Percentiles rank a stretch among this genome's conserved stretches.
phyloP scores from a whole-genome alignment of 345 rosid genomes.

The Firmiana major region DNA sequence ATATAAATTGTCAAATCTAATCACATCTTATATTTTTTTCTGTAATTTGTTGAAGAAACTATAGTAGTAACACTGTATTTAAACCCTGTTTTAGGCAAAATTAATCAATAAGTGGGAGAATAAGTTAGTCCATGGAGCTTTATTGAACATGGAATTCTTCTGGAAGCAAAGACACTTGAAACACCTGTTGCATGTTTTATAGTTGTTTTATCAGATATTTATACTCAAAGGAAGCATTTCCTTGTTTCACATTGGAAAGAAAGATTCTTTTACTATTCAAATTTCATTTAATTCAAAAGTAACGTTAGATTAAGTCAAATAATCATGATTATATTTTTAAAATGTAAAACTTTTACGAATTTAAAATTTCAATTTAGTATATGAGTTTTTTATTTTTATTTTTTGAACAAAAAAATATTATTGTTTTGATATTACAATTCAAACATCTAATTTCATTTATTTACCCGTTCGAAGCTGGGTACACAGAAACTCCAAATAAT shows the following conservation, averaged over 20 bases:
- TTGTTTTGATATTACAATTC: too few relatives aligned
- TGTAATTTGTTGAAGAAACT: not conserved
- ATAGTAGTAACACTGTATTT: not conserved
- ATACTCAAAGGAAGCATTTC: not conserved
- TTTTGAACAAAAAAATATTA: too few relatives aligned
- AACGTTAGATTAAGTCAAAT: too few relatives aligned
- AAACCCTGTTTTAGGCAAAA: not conserved
- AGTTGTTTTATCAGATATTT: not conserved
- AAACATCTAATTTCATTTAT: too few relatives aligned
- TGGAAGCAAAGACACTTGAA: not conserved
- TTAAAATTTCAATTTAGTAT: too few relatives aligned
- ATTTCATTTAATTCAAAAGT: too few relatives aligned
- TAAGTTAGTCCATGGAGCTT: not conserved
- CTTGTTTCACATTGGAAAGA: not conserved
- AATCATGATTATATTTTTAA: too few relatives aligned
- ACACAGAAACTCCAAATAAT: too few relatives aligned
- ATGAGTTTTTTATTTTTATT: too few relatives aligned
- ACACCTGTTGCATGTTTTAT: not conserved
- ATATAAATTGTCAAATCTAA: too few relatives aligned
- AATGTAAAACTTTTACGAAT: too few relatives aligned
- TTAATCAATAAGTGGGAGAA: too few relatives aligned
- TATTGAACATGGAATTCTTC: not conserved
- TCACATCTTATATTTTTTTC: not conserved
- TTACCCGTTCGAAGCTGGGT: not conserved
- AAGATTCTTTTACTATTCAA: not conserved